Evolutionary conservation across 352 stramenopile species (phyloP), one percentile per base, ranked within the genome.

Genomic region (Thraustochytrium sp.): DNA sequence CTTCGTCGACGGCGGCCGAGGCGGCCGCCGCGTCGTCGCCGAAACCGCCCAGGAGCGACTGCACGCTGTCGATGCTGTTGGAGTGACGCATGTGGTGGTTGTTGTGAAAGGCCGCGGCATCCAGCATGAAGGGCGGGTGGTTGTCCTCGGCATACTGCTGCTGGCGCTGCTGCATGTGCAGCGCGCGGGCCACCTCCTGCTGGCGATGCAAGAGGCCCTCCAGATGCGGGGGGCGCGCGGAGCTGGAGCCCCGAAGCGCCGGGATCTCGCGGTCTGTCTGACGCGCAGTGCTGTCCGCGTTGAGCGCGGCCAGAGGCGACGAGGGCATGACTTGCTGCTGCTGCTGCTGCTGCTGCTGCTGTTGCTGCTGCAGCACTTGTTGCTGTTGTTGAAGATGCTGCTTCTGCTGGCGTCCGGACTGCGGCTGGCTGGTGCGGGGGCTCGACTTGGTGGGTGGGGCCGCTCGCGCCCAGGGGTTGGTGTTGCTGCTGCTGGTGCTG

Each of bases 291-390:
- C 59, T 72, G 0, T 72, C 59, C 13, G 59, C 59, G 40, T 72
- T 72, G 59, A 72, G 59, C 9, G 59, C 59, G 59, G 59, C 59
- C 8, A 72, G 59, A 5, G 59, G 59, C 59, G 59, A 72, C 26
- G 18, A 42, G 21, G 26, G 9, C 48, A 55, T 55, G 48, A n/a
- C 18, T 55, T 55, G 48, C 16, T 55, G 48, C 48, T n/a, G 48
- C n/a, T n/a, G 48, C 48, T 55, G 48, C 48, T 55, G 48, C 48
- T 55, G 48, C 16, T 23, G 48, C 48, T 55, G 48, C n/a, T 55
- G 48, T 55, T 55, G 48, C 48, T 55, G n/a, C 48, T 55, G 16
- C 18, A 55, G 18, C 16, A 18, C 18, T 55, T 55, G n/a, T 55
- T 55, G n/a, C 48, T 63, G 8, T 21, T 63, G 8, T 8, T 63